Base-by-base conservation (phyloP, 225 moss, liverwort and hornwort genomes). In the Physcomitrium patens region DNA sequence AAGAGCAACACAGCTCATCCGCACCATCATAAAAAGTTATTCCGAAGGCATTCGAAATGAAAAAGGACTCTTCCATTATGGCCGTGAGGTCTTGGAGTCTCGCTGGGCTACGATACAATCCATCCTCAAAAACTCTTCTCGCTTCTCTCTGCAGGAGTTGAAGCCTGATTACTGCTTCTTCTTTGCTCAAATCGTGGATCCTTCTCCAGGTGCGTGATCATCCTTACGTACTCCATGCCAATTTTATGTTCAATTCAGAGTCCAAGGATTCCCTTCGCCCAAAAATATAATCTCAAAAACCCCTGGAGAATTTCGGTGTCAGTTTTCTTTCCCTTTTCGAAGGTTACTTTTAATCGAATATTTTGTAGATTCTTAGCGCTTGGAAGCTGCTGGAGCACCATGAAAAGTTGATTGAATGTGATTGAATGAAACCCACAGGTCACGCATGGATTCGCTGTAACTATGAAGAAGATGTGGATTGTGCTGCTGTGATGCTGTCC, bases 401-500 rank as follows among this genome's bases (percentile, higher is more conserved):
- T 53, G 55, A 15, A 60, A 57, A 2, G 18, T 67, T 48, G 10
- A 41, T 59, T 43, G 27, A 42, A 47, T 71, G 54, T 20, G 15
- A 8, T 17, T 24, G 41, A 31, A 44, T 65, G 61, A 31, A 61
- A 26, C 27, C 62, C n/a, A 14, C 84, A 89, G 91, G 82, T 10
- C 91, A 89, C 28, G 89, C 93, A 10, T 93, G 91, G 91, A 24
- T 91, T 71, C 77, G 44, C 59, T 91, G 93, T 81, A 82, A 85
- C 13, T 12, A 53, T 28, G 69, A 84, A 54, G 82, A 84, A 67
- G 89, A 93, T 48, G 82, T 48, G 63, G 70, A 91, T 56, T 91
- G 91, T 27, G 17, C 2, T 10, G 82, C 67, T 2, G 67, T 87
- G 58, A 73, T 93, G 43, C 16, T 63, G 1, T 23, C 58, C 17